Evolutionary conservation across 257 asterid genomes (phyloP).

Genomic region (Nicotiana noctiflora): DNA sequence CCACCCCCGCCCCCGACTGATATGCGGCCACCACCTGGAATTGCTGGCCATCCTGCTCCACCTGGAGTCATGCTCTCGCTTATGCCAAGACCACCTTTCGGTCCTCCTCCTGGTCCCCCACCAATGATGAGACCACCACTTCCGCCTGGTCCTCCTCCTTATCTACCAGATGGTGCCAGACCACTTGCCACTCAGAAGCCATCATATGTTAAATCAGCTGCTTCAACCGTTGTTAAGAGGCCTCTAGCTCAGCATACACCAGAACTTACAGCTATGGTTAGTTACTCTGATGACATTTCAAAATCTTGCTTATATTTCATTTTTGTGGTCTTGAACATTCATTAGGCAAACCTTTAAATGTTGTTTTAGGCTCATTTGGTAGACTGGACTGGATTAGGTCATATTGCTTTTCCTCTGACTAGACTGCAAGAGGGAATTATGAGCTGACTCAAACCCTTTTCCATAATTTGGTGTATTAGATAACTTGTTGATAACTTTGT

Average conservation of each 20-base stretch:
- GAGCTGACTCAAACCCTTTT: not conserved
- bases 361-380: not conserved
- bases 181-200: conserved; percentile 65
- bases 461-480: not conserved
- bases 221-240: conserved; percentile 96
- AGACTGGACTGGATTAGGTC: not conserved
- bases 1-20: conserved; percentile 83
- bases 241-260: conserved; percentile 99
- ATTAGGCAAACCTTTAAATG: not conserved
- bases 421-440: not conserved
- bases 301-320: not conserved
- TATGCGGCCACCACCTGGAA: conserved; percentile 66
- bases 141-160: conserved; percentile 97
- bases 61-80: conserved; percentile 76
- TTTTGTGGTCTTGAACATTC: not conserved
- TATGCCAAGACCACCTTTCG: conserved; percentile 70
- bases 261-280: conserved; percentile 96
- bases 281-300: conserved; percentile 6
- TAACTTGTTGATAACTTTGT: not conserved
- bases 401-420: not conserved
- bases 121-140: conserved; percentile 92
- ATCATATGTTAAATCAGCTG: conserved; percentile 91
- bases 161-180: conserved; percentile 43
- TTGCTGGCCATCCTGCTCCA: conserved; percentile 59
- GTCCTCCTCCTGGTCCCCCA: conserved; percentile 55